Base-by-base conservation (phyloP, 371 early-diverging fungal genomes). In the Globomyces sp. region DNA sequence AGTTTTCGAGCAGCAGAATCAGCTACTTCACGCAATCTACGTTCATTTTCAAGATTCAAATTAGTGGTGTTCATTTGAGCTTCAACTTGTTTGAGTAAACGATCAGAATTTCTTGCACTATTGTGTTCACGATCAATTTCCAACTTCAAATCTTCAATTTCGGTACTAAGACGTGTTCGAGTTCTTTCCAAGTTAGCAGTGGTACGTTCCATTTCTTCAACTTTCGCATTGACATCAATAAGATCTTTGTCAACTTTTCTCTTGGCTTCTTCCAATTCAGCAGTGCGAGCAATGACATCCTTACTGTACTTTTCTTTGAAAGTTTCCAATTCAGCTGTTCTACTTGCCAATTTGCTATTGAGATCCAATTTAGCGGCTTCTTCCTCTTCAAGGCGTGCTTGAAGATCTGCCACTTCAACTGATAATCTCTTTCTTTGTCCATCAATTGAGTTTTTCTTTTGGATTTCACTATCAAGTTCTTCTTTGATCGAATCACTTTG, bases 81-180 rank as follows among this genome's bases (percentile, higher is more conserved):
- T 67, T 87, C 84, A 43, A 80, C 73, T 42, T 86, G 83, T 67
- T 89, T 88, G 45, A 78, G 69, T 24, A 80, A 66, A 63, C 80
- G 79, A 59, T 88, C 89, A 1, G 87, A 85, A 24, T 80, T 82
- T 1, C 87, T 75, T 4, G 87, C 77, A 1, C 79, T 71, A 64
- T 76, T 79, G 69, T 88, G 85, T 65, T 90, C 89, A n/a, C 87
- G 82, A 68, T 92, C 91, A 43, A 83, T 70, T 70, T 90, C 89
- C 58, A 84, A 79, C 5, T 80, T 77, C 37, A 89, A 74, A 66
- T 92, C 90, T 73, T 90, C 90, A 9, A 89, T 77, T 71, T 92
- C 92, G 36, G 86, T 71, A 0, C 77, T 76, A 4, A 90, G 75
- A 1, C 89, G 79, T 0, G 73, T 59, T 63, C 85, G 86, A 5